A percentile compares a stretch with the other conserved stretches of the same genome.
Evolutionary conservation across 305 asterid genomes (phyloP).

Genomic region (Fraxinus baroniana): DNA sequence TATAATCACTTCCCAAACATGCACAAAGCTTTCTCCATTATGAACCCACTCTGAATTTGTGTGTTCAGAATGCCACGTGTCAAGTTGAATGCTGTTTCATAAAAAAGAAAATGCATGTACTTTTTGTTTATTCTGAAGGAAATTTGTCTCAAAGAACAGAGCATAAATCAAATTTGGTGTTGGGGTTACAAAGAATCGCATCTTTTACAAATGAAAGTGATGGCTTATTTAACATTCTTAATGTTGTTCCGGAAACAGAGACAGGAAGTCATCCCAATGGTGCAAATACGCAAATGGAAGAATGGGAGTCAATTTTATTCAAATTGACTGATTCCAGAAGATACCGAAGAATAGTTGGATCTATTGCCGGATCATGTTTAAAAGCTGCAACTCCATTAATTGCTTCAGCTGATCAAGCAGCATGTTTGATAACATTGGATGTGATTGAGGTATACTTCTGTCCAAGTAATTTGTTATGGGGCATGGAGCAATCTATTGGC

Average conservation of each 20-base stretch:
- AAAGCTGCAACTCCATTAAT: constrained; percentile 66
- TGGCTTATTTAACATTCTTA: constrained; percentile 1
- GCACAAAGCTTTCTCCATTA: neutral
- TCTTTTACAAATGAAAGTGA: neutral
- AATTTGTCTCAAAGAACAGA: neutral
- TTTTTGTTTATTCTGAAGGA: neutral
- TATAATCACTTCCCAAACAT: neutral
- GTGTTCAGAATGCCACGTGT: neutral
- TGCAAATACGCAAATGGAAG: constrained; percentile 41
- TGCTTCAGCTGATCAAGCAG: constrained; percentile 71
- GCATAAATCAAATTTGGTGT: neutral
- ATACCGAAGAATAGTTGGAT: constrained; percentile 76
- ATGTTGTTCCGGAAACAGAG: constrained; percentile 25
- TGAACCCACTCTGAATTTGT: neutral
- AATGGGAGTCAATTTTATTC: constrained; percentile 70
- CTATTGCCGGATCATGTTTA: constrained; percentile 74
- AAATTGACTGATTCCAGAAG: constrained; percentile 71
- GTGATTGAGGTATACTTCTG: constrained; percentile 62
- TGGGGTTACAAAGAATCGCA: neutral
- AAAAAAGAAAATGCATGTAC: neutral
- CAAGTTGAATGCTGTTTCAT: neutral
- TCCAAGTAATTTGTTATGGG: neutral
- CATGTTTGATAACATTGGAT: constrained; percentile 70
- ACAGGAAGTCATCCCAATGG: constrained; percentile 28
- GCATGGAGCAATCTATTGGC: neutral